Evolutionary conservation across 345 rosid genomes (phyloP).

Genomic region (Eucalyptus shirleyi): DNA sequence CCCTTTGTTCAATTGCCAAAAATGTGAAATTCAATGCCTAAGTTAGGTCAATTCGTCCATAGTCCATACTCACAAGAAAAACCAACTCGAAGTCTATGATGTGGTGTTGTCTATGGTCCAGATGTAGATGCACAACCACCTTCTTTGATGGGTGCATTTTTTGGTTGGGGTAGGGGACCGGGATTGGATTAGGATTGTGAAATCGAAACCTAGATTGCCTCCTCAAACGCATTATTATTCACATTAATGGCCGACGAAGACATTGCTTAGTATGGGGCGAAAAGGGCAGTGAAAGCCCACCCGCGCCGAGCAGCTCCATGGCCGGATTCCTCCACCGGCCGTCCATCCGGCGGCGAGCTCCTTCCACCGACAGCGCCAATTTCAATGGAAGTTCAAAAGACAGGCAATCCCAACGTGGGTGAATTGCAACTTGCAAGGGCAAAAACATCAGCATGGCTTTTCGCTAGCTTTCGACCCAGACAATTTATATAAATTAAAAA

Average conservation of each 20-base stretch:
- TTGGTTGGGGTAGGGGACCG: neutral
- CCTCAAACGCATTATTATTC: neutral
- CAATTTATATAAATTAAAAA: neutral
- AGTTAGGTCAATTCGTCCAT: neutral
- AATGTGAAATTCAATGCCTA: neutral
- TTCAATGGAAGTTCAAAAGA: neutral
- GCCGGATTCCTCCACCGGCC: neutral
- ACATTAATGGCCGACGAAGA: neutral
- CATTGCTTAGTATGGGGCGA: neutral
- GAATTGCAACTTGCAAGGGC: neutral
- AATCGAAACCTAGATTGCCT: neutral
- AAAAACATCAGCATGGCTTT: neutral
- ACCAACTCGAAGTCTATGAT: neutral
- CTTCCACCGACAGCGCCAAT: neutral
- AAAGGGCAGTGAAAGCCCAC: neutral
- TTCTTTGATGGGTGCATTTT: neutral
- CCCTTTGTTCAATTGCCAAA: neutral
- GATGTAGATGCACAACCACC: neutral
- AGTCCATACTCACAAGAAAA: neutral
- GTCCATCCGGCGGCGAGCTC: neutral
- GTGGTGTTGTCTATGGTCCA: fast-evolving
- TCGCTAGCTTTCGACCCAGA: neutral
- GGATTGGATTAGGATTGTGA: neutral
- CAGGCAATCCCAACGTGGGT: neutral
- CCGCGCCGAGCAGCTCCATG: neutral